These are phyloP conservation scores for Aethionema arabicum DNA, from an alignment of 345 rosid species.

Conservation along the genomic window DNA sequence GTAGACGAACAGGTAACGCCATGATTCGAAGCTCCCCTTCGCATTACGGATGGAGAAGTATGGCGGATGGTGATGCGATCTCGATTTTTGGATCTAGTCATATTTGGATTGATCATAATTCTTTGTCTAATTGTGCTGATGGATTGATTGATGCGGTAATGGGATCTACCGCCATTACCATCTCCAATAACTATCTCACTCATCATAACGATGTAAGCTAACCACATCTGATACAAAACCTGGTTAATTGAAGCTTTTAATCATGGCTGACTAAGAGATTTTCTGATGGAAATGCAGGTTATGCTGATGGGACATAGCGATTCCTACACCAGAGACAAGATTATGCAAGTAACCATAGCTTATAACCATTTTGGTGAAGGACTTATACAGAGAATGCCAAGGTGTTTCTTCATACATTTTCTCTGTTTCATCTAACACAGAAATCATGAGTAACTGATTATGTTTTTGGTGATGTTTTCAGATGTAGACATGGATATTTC, in stretches of 20 bases:
- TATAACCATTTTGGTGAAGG: conserved; percentile 99
- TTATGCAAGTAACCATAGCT: conserved; percentile 94
- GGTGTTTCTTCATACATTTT: conserved; percentile 36
- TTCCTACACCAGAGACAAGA: conserved; percentile 84
- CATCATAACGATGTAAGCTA: conserved; percentile 71
- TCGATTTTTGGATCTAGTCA: conserved; percentile 78
- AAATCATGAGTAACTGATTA: conserved; percentile 2
- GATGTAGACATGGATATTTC: conserved; percentile 97
- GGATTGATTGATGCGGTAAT: conserved; percentile 70
- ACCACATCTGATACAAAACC: background rate
- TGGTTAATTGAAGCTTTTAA: background rate
- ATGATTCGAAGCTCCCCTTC: conserved; percentile 79
- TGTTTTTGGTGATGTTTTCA: conserved; percentile 32
- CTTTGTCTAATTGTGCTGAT: conserved; percentile 77
- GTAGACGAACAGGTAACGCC: conserved; percentile 66
- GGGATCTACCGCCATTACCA: conserved; percentile 75
- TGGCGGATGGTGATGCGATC: conserved; percentile 77
- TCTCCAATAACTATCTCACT: conserved; percentile 82
- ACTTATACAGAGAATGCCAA: conserved; percentile 98
- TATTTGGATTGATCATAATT: conserved; percentile 89
- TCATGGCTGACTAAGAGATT: background rate
- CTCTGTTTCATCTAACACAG: background rate
- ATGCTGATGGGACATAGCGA: conserved; percentile 98
- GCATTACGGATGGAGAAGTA: conserved; percentile 79
- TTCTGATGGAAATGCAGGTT: conserved; percentile 46